Evolutionary conservation across 441 rosid species (phyloP), one percentile per base, ranked within the genome.

Genomic region (Bocquillonia castaneifolia): DNA sequence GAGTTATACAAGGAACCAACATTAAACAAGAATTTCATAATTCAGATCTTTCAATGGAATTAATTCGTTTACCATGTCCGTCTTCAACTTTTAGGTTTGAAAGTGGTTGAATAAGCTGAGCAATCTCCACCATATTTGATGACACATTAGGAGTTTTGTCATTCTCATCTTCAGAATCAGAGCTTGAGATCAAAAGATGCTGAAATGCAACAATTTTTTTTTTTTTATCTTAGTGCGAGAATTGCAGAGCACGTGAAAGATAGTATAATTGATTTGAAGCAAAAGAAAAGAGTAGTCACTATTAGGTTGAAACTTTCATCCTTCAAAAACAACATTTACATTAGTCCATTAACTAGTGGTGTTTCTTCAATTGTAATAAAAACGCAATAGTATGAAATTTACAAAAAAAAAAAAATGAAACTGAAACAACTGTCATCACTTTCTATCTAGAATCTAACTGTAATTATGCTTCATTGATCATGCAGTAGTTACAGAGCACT

Each of bases 91-190:
- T 81, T 71, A 90, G 82, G 69, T 78, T 79, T 10, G 81, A 79
- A 75, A 91, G 81, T 55, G 95, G 90, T 72, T 77, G 79, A 48
- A 84, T 66, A 67, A 79, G 70, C 69, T 72, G 86, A 53, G 82
- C 71, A 61, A 53, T 69, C 32, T 69, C 66, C 63, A 52, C 80
- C 57, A 73, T 42, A 51, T 76, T 75, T 62, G 67, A 69, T 62
- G 81, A 73, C 34, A 53, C 51, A 42, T 28, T 31, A 59, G 61
- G 72, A 66, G 72, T 52, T 63, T 57, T 68, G 7, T 71, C 75
- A 61, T 76, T 91, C 76, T 91, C 85, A n/a, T 73, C 78, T 70
- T 85, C 89, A 47, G 93, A 88, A 48, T 81, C 91, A 18, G 82
- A 85, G 83, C 86, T 86, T 69, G 86, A 84, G 54, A 72, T 7